A percentile compares a stretch with the other conserved stretches of the same genome.
These are phyloP conservation scores for Lachancea meyersii DNA, from an alignment of 805 yeast species.

Conservation along the genomic window DNA sequence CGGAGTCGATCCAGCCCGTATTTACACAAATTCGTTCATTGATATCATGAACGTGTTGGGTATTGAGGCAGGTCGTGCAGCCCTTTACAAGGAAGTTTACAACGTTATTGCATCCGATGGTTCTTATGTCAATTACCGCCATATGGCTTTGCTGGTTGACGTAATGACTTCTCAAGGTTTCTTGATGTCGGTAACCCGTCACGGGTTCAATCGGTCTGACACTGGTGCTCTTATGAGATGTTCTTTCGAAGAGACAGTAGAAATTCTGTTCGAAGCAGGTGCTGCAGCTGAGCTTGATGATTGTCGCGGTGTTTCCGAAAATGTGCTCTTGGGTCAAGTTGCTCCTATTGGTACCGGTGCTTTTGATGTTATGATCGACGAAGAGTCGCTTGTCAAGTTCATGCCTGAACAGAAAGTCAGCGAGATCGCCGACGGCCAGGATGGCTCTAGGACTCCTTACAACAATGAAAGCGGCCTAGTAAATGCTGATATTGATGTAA, in stretches of 20 bases:
- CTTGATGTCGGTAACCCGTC: conserved; percentile 97
- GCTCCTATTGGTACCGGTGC: conserved; percentile 99
- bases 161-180: conserved; percentile 99
- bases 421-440: conserved; percentile 41
- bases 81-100: conserved; percentile 87
- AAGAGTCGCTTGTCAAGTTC: conserved; percentile 60
- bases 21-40: conserved; percentile 94
- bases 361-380: conserved; percentile 92
- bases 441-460: conserved; percentile 91
- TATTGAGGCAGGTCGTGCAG: conserved; percentile 96
- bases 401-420: conserved; percentile 39
- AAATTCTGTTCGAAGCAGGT: conserved; percentile 94
- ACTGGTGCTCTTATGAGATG: conserved; percentile 99
- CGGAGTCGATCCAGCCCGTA: conserved; percentile 86
- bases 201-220: conserved; percentile 97
- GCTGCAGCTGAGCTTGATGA: conserved; percentile 97
- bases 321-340: conserved; percentile 94
- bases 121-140: conserved; percentile 97
- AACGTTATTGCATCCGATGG: conserved; percentile 99
- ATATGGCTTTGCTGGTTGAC: conserved; percentile 94
- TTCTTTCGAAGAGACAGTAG: conserved; percentile 98
- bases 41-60: conserved; percentile 93
- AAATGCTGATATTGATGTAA: conserved; percentile 55
- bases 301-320: conserved; percentile 97
- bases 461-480: conserved; percentile 55